phyloP scores from a whole-genome alignment of 2,329 filamentous ascomycete species.

The Sarocladiaceae sp. region DNA sequence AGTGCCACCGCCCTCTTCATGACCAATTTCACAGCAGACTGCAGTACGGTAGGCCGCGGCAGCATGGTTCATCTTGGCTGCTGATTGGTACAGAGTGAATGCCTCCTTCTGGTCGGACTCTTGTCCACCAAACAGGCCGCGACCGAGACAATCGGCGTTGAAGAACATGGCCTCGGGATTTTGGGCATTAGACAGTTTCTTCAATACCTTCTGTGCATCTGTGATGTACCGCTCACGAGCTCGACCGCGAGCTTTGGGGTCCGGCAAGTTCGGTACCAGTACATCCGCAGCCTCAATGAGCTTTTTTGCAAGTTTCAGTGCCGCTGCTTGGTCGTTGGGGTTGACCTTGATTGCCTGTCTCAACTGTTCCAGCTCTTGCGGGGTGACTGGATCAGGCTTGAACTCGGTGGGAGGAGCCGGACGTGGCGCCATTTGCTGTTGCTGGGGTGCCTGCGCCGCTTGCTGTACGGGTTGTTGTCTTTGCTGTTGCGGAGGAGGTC shows the following conservation, averaged over 20 bases:
- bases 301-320: conserved; percentile 72
- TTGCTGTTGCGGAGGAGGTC: conserved; percentile 16
- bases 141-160: conserved; percentile 81
- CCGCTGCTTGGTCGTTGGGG: conserved; percentile 63
- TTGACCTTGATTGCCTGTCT: conserved; percentile 64
- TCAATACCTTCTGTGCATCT: conserved; percentile 85
- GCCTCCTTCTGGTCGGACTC: conserved; percentile 86
- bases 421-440: conserved; percentile 24
- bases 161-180: conserved; percentile 90
- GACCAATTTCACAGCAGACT: conserved; percentile 93
- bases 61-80: conserved; percentile 81
- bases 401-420: conserved; percentile 12
- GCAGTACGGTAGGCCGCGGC: conserved; percentile 89
- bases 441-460: conserved; percentile 25
- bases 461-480: conserved; percentile 16
- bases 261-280: conserved; percentile 57
- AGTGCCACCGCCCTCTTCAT: conserved; percentile 90
- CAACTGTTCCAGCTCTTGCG: conserved; percentile 70
- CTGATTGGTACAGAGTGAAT: conserved; percentile 87
- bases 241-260: conserved; percentile 67
- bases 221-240: conserved; percentile 75
- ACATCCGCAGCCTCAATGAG: conserved; percentile 78
- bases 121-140: conserved; percentile 68
- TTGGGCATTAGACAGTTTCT: conserved; percentile 68
- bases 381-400: conserved; percentile 54